Base-by-base conservation (phyloP, 2,329 filamentous ascomycete genomes). In the Nothophaeocryptopus gaeumannii region DNA sequence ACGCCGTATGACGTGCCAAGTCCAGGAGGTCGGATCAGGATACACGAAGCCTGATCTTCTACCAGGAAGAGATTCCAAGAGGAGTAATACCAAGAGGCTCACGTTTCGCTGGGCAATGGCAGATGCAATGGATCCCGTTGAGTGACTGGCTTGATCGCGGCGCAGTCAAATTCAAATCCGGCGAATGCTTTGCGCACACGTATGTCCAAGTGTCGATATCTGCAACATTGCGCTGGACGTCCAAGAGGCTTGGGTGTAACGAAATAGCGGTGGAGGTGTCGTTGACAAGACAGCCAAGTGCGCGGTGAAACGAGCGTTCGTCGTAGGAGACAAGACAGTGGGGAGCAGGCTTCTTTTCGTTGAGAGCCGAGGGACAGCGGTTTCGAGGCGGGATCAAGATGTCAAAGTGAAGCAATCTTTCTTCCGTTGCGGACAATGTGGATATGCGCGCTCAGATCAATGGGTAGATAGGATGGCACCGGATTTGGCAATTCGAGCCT, bases 221-320 rank as follows among this genome's bases (percentile, higher is more conserved):
- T 26, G 20, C 20, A 26, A 26, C 20, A 7, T 26, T 26, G 20
- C 7, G 20, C 20, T 33, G 12, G 30, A 34, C 8, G 38, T 49
- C 49, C 52, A 48, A 53, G 46, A 50, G 44, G 39, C 48, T 44
- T 47, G 49, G 44, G 52, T 54, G 51, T 50, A 33, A 50, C 48
- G 29, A 45, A 32, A 42, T 11, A 33, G 11, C 45, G 26, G 44
- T 14, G 15, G 43, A 13, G 40, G 40, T 50, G 46, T 47, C 26
- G 45, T 40, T 36, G 46, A 50, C 54, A 51, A 55, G 55, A 55
- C 41, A 45, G 47, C 53, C 50, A 55, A 53, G 52, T 35, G 32
- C 31, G 47, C 41, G 29, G 55, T 53, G 52, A 55, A 55, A 58
- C 50, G 52, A 47, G 43, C 9, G 47, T 50, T 42, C 32, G 39